Percentiles rank a stretch among this genome's conserved stretches.
These are phyloP conservation scores for Ogataea allantospora DNA, from an alignment of 805 yeast genomes.

Conservation along the genomic window DNA sequence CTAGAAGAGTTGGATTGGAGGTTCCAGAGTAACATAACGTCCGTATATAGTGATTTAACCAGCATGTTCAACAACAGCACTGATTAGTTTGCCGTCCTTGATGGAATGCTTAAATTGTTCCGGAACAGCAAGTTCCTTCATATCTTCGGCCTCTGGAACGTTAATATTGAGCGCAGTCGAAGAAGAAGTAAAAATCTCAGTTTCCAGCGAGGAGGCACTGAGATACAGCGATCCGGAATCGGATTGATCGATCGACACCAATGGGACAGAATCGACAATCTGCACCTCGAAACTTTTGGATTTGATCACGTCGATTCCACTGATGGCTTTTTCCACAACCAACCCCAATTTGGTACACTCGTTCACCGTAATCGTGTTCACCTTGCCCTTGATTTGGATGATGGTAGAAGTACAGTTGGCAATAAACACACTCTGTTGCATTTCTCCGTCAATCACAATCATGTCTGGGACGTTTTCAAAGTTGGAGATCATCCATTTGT, in stretches of 20 bases:
- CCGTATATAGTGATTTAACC: constrained; percentile 42
- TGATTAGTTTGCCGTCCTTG: constrained; percentile 56
- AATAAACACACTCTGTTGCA: constrained; percentile 85
- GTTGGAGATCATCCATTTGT: constrained; percentile 87
- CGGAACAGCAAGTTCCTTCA: constrained; percentile 78
- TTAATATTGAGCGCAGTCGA: constrained; percentile 85
- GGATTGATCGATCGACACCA: constrained; percentile 83
- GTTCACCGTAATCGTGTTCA: constrained; percentile 79
- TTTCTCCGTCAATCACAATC: constrained; percentile 70
- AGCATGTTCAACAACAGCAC: constrained; percentile 78
- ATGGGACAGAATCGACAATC: constrained; percentile 76
- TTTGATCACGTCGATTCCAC: constrained; percentile 87
- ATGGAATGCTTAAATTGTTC: constrained; percentile 86
- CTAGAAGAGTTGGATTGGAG: constrained; percentile 83
- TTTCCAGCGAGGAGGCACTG: constrained; percentile 63
- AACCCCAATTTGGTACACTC: constrained; percentile 72
- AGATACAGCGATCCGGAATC: constrained; percentile 83
- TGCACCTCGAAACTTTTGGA: constrained; percentile 80
- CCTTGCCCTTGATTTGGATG: constrained; percentile 85
- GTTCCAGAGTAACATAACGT: constrained; percentile 43
- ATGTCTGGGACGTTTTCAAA: constrained; percentile 61
- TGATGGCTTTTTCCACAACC: constrained; percentile 78
- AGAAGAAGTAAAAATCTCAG: constrained; percentile 80
- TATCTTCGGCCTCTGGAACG: constrained; percentile 75
- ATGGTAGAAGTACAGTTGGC: constrained; percentile 76